Evolutionary conservation across 2,329 filamentous ascomycete genomes (phyloP), one percentile per base, ranked within the genome.

Genomic region (Lachnellula hyalina): DNA sequence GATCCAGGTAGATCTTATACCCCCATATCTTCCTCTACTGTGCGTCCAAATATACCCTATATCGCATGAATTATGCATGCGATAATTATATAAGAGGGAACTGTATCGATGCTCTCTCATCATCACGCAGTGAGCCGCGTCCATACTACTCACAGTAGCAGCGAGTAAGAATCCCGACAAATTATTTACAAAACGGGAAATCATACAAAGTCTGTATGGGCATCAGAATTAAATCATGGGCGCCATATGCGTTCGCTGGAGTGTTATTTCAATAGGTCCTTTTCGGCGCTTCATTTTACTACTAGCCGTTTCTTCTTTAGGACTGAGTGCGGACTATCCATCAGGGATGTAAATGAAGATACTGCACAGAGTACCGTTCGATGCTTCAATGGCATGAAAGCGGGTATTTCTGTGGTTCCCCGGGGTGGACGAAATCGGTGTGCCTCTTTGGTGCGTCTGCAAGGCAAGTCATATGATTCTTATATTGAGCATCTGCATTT

Each of bases 21-120:
- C 54, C 35, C 54, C 15, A 47, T 47, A 50, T 28, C 45, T 21
- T 21, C 21, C 21, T 35, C 15, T 32, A 23, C 32, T 49, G 46
- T 28, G 47, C 36, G 50, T 44, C 32, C 50, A 50, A 12, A n/a
- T 56, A 53, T 56, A 56, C 41, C 53, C 42, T 52, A 50, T 52
- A 56, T 35, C 38, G 54, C 54, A 56, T 53, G 46, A 56, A 54
- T 41, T 56, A 56, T 56, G 54, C 54, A 56, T 56, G 50, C 35
- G 23, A 35, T 8, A 28, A 40, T 17, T 19, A 32, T 56, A 52
- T 50, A 56, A 56, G 54, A 52, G 40, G 17, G 23, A 36, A 35
- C 28, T 47, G 47, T 36, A 35, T 35, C 32, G 12, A 53, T 46
- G 50, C 51, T 47, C 42, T 28, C 12, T 23, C 23, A 25, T 34